Evolutionary conservation across 1,139 yeast genomes (phyloP).

Genomic region (Diutina catenulata): DNA sequence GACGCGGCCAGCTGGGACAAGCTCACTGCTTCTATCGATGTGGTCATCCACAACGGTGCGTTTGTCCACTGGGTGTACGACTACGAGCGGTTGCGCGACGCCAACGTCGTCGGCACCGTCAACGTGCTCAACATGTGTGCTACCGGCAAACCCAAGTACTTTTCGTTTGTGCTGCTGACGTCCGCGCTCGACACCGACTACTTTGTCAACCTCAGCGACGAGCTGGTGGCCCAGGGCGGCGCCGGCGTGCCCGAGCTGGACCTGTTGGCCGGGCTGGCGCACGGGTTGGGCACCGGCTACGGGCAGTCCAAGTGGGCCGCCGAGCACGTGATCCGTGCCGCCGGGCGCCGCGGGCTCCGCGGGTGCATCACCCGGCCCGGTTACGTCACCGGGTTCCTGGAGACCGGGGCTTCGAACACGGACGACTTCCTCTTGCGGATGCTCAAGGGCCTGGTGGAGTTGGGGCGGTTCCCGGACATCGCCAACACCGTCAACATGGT

Average conservation of each 20-base stretch:
- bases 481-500: constrained; percentile 88
- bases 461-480: constrained; percentile 79
- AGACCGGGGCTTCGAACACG: constrained; percentile 82
- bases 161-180: constrained; percentile 91
- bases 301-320: constrained; percentile 99
- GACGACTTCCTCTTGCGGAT: constrained; percentile 92
- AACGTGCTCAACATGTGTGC: constrained; percentile 74
- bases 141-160: constrained; percentile 74
- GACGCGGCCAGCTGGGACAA: constrained; percentile 42
- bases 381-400: constrained; percentile 79
- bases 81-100: constrained; percentile 78
- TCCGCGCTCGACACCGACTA: constrained; percentile 81
- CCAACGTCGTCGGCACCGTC: constrained; percentile 82
- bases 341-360: constrained; percentile 75
- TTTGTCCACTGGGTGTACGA: constrained; percentile 98
- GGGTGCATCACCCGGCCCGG: constrained; percentile 95
- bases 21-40: constrained; percentile 55
- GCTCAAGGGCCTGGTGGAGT: constrained; percentile 87
- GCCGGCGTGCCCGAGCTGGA: constrained; percentile 74
- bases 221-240: constrained; percentile 49
- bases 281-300: constrained; percentile 82
- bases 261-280: constrained; percentile 66
- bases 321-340: constrained; percentile 75
- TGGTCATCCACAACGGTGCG: constrained; percentile 93
- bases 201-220: constrained; percentile 68